Evolutionary conservation across 805 yeast species (phyloP).

Genomic region (Starmerella scarabaei): DNA sequence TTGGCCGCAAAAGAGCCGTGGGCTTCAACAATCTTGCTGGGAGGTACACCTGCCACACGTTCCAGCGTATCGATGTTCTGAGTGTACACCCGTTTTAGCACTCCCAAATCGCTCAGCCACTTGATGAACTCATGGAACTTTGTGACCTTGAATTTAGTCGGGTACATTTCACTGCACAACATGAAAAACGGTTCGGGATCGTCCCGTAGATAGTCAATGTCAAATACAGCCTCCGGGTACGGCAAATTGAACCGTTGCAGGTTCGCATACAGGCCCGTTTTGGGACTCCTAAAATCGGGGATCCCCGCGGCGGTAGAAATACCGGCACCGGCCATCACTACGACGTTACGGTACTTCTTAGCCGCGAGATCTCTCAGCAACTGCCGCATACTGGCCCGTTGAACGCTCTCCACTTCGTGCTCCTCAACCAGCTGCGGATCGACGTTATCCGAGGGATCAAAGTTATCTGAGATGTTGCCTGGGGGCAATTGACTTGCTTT

Average conservation of each 20-base stretch:
- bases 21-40: conserved; percentile 65
- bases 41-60: conserved; percentile 62
- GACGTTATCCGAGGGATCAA: too few species aligned
- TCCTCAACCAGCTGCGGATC: too few species aligned
- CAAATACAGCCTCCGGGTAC: conserved; percentile 92
- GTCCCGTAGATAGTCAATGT: conserved; percentile 62
- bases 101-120: conserved; percentile 49
- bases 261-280: conserved; percentile 69
- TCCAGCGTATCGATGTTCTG: conserved; percentile 92
- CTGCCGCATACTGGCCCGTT: background rate
- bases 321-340: conserved; percentile 68
- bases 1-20: conserved; percentile 86
- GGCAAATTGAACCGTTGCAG: conserved; percentile 59
- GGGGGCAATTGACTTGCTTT: background rate
- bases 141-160: conserved; percentile 78
- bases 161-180: conserved; percentile 72
- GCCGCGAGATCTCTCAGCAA: conserved; percentile 14
- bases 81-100: conserved; percentile 62
- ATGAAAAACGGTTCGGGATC: conserved; percentile 77
- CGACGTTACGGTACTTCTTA: conserved; percentile 22
- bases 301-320: conserved; percentile 87
- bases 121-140: conserved; percentile 63
- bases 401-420: too few species aligned
- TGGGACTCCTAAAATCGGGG: conserved; percentile 88
- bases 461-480: too few species aligned